Evolutionary conservation across 306 rosid species (phyloP), one percentile per base, ranked within the genome.

Genomic region (Sphenostylis stenocarpa): DNA sequence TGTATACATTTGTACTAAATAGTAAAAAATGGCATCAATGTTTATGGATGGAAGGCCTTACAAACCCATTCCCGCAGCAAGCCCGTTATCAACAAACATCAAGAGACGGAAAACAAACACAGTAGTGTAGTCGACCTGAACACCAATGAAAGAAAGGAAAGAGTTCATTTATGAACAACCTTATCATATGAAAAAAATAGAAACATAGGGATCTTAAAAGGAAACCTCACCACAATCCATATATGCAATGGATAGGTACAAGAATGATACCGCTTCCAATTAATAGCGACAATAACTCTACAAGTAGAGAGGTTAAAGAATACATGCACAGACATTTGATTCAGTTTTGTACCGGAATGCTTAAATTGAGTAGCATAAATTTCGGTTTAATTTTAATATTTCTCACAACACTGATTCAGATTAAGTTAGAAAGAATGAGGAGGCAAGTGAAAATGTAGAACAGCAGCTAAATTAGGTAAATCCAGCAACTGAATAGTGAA

Each of bases 41-140:
- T 44, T 5, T 48, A 73, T 36, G 71, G 71, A 84, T 62, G 38
- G 63, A 80, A 83, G 87, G 78, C 72, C 99, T 92, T 92, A 95
- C 99, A 95, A 91, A 44, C 99, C 99, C 99, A 95, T 95, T 88
- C 99, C 99, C 2, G 94, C 86, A 29, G 98, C 93, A 74, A 95
- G 88, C 28, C 99, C 99, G 86, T 95, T 92, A 82, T 95, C 99
- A 17, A 95, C 91, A 79, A 92, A 95, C 99, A 95, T 95, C 91
- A 95, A 71, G 61, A 92, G 86, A 67, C 99, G 96, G 78, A 95
- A 95, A 84, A 90, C 87, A 83, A 95, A 95, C 80, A 95, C 99
- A 34, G 88, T 48, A 55, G 97, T 85, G 79, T 95, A 95, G 77
- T 95, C 99, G 84, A 95, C 99, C 99, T 95, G 86, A 62, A 21